These are phyloP conservation scores for Leishmania turanica DNA, from an alignment of 208 protist genomes.

Conservation along the genomic window DNA sequence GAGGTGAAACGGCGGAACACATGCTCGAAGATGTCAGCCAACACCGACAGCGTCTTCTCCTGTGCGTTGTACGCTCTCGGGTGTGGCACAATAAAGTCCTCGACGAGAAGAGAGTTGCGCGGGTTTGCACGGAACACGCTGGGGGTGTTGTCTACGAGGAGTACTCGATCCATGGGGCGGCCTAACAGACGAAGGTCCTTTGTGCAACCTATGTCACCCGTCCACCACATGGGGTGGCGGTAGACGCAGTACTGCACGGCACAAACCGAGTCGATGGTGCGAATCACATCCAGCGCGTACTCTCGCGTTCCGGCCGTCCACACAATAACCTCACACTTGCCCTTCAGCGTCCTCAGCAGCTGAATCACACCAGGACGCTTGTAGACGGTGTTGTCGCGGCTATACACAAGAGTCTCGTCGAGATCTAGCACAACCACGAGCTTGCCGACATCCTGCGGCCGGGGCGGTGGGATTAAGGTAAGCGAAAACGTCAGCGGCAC, in stretches of 20 bases:
- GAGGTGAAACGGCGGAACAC: constrained; percentile 28
- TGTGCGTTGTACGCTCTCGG: constrained; percentile 24
- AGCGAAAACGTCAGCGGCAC: constrained; percentile 8
- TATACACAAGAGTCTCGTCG: constrained; percentile 88
- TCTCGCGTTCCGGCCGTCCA: constrained; percentile 87
- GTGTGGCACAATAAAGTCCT: constrained; percentile 61
- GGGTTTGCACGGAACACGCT: constrained; percentile 82
- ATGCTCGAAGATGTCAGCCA: constrained; percentile 50
- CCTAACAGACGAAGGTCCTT: constrained; percentile 88
- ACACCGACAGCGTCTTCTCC: constrained; percentile 34
- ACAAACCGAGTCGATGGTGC: constrained; percentile 62
- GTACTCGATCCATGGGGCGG: constrained; percentile 68
- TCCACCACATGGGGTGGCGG: constrained; percentile 73
- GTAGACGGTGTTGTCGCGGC: constrained; percentile 61
- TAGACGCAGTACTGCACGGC: constrained; percentile 74
- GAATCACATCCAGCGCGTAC: constrained; percentile 70
- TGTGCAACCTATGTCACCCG: constrained; percentile 61
- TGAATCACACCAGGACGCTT: constrained; percentile 58
- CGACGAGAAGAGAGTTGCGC: constrained; percentile 67
- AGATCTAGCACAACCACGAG: constrained; percentile 89
- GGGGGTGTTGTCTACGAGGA: constrained; percentile 88
- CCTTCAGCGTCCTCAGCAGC: constrained; percentile 65
- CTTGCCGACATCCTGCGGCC: constrained; percentile 54
- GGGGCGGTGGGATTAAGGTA: constrained; percentile 57
- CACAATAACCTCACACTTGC: constrained; percentile 76